These are phyloP conservation scores for Trichoderma gracile DNA, from an alignment of 2,329 filamentous ascomycete genomes.

Conservation along the genomic window DNA sequence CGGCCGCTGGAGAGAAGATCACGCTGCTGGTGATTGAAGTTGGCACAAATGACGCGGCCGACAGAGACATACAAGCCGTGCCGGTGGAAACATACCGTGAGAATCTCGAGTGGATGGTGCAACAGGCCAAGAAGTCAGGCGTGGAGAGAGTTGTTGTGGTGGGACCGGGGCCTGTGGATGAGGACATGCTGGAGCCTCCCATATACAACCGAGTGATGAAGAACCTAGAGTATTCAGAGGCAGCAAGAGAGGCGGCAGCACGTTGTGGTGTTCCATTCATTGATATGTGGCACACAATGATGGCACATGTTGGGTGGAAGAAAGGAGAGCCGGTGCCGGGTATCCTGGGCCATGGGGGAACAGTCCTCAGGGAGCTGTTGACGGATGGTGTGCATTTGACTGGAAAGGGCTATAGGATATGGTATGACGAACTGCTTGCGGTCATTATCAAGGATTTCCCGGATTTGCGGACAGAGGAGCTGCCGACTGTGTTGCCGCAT, in stretches of 20 bases:
- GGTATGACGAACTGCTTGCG: slow-evolving; percentile 14
- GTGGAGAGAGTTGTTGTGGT: slow-evolving; percentile 16
- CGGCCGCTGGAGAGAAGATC: slow-evolving; percentile 16
- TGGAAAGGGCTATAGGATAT: slow-evolving; percentile 5
- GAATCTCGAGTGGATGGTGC: slow-evolving; percentile 11
- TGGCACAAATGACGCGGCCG: slow-evolving; percentile 6
- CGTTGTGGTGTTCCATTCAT: slow-evolving; percentile 10
- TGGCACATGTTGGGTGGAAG: slow-evolving; percentile 2
- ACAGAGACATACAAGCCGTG: slow-evolving; percentile 15
- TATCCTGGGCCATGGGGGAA: not conserved
- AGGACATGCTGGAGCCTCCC: slow-evolving; percentile 8
- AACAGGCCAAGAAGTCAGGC: slow-evolving; percentile 2
- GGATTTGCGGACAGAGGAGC: not conserved
- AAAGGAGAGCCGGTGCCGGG: slow-evolving; percentile 11
- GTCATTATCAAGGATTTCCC: not conserved
- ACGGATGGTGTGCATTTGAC: slow-evolving; percentile 14
- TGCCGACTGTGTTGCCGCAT: slow-evolving; percentile 11
- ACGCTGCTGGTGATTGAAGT: slow-evolving; percentile 11
- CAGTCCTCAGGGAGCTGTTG: not conserved
- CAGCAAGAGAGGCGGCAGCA: not conserved
- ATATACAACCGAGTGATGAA: slow-evolving; percentile 10
- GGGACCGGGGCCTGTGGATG: slow-evolving; percentile 11
- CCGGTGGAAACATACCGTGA: not conserved
- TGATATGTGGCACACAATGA: slow-evolving; percentile 11
- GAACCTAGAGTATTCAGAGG: slow-evolving; percentile 1